phyloP scores from a whole-genome alignment of 495 filamentous ascomycete species.

The Bacidia gigantensis region DNA sequence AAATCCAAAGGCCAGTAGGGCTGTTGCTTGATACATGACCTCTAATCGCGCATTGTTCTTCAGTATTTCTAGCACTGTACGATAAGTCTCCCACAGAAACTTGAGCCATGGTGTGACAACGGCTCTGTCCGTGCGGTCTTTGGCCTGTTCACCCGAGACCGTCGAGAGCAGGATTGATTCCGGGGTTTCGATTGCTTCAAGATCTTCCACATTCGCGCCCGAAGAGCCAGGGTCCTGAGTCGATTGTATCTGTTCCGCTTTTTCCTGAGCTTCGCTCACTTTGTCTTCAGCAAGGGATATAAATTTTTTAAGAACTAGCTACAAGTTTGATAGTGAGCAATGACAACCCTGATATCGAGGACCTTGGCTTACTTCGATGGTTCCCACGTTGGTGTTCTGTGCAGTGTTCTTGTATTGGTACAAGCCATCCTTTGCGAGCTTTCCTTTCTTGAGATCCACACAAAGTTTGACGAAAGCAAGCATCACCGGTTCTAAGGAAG shows the following conservation, averaged over 20 bases:
- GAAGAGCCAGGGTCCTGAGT: conserved; percentile 58
- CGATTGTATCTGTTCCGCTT: conserved; percentile 88
- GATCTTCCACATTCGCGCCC: conserved; percentile 73
- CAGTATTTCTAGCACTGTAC: conserved; percentile 92
- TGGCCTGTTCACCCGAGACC: conserved; percentile 93
- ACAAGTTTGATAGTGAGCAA: conserved; percentile 11
- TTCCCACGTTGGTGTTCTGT: conserved; percentile 96
- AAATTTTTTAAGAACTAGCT: conserved; percentile 89
- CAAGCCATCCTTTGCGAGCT: conserved; percentile 93
- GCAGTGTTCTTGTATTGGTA: conserved; percentile 99
- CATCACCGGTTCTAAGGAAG: conserved; percentile 95
- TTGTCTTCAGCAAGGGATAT: conserved; percentile 94
- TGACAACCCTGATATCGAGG: conserved; percentile 6
- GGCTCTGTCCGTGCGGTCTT: conserved; percentile 90
- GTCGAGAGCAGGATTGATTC: conserved; percentile 96
- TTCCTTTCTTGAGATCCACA: conserved; percentile 92
- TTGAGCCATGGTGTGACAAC: conserved; percentile 99
- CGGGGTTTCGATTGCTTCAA: conserved; percentile 93
- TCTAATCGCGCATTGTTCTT: conserved; percentile 97
- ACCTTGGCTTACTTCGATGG: conserved; percentile 65
- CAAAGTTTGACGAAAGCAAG: conserved; percentile 91
- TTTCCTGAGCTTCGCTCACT: conserved; percentile 88
- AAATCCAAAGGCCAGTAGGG: conserved; percentile 96
- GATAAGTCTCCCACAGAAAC: conserved; percentile 99
- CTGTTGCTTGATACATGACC: conserved; percentile 95